Base-by-base conservation (phyloP, 768 basidiomycete genomes). In the Basidioascus undulatus region DNA sequence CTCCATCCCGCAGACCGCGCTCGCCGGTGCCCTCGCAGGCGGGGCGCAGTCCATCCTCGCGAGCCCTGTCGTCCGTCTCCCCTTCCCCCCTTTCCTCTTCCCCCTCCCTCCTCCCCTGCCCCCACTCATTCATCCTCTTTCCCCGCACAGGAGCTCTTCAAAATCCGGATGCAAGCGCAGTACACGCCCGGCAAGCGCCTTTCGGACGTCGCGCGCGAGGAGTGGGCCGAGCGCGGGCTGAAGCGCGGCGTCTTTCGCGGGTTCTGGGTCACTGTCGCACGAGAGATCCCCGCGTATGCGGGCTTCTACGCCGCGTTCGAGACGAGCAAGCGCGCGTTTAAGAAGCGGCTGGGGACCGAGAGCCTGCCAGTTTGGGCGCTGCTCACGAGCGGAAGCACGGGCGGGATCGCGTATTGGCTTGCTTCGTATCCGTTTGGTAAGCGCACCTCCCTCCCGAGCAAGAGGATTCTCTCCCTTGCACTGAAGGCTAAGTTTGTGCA, bases 121-220 rank as follows among this genome's bases (percentile, higher is more conserved):
- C 19, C 12, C 23, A 11, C 32, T 44, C 30, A 20, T 45, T 15
- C 32, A 13, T 41, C n/a, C 28, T 13, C 45, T 32, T 40, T 52
- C 28, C n/a, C n/a, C n/a, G n/a, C 45, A 82, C 81, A 84, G 38
- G 92, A 98, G 59, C 82, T 96, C 79, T 94, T 94, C 64, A 96
- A 98, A 60, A 82, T 94, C 23, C 69, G 81, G 15, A 92, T 92
- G 89, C 87, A 92, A 59, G 86, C 78, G 6, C 81, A 43, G 27
- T 40, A 35, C 10, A 64, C 70, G 11, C 65, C 68, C 8, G 86
- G 94, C 55, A 76, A 87, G 57, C 68, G 70, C 31, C 63, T 98
- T 21, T 61, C 74, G 27, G 65, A 61, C 7, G 66, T 94, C 8
- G 70, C 69, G 13, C 62, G 60, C 18, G 84, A 87, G 48, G 82